A percentile compares a stretch with the other conserved stretches of the same genome.
These are phyloP conservation scores for Phytopythium montanum DNA, from an alignment of 352 stramenopile species.

Conservation along the genomic window DNA sequence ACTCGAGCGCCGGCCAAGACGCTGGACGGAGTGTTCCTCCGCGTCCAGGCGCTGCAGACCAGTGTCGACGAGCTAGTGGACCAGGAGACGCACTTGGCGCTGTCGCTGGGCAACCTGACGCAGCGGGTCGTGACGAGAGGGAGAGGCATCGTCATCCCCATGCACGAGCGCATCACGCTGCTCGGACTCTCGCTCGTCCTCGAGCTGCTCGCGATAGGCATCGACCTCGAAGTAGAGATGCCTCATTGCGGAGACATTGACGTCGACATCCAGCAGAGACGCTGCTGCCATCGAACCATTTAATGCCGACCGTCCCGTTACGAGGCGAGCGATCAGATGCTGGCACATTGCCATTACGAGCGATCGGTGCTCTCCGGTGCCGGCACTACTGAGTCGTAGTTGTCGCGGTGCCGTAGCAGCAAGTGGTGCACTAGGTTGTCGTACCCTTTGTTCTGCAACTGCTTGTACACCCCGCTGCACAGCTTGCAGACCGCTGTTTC, in stretches of 20 bases:
- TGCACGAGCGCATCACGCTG: conserved; percentile 31
- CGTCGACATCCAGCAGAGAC: too few relatives aligned
- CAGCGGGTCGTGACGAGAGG: conserved; percentile 12
- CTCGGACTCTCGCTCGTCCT: conserved; percentile 34
- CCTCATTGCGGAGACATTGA: conserved; percentile 41
- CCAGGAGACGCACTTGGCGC: conserved; percentile 20
- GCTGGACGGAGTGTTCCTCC: not conserved
- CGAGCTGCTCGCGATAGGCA: conserved; percentile 28
- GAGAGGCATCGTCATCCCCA: conserved; percentile 35
- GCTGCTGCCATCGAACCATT: too few relatives aligned
- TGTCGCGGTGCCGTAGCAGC: too few relatives aligned
- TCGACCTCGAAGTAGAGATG: conserved; percentile 31
- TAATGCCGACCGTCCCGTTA: too few relatives aligned
- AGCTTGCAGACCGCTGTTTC: too few relatives aligned
- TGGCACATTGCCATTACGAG: too few relatives aligned
- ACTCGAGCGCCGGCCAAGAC: conserved; percentile 9
- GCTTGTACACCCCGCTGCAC: too few relatives aligned
- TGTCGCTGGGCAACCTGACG: conserved; percentile 17
- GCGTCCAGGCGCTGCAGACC: conserved; percentile 1
- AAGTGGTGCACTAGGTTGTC: too few relatives aligned
- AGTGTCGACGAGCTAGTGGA: conserved; percentile 14
- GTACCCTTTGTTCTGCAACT: too few relatives aligned
- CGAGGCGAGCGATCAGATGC: too few relatives aligned
- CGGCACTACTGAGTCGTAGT: too few relatives aligned
- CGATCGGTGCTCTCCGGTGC: too few relatives aligned